phyloP scores from a whole-genome alignment of 163 green algal species.

The Coccomyxa subellipsoidea region DNA sequence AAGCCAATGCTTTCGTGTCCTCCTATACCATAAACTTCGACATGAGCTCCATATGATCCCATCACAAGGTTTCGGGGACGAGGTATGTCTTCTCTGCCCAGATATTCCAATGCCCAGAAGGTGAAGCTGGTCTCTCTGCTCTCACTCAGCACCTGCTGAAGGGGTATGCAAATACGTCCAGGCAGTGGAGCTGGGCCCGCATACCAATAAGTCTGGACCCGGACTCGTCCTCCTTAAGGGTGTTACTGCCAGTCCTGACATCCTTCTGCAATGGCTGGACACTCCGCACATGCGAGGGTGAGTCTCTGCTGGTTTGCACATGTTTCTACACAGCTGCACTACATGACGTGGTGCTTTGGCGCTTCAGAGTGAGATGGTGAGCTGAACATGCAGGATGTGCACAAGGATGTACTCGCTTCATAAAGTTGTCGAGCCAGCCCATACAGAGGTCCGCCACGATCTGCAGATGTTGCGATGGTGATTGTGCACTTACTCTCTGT shows the following conservation, averaged over 20 bases:
- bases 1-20: neutral
- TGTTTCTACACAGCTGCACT: too few species aligned
- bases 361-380: neutral
- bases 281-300: neutral
- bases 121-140: too few species aligned
- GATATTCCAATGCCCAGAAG: too few species aligned
- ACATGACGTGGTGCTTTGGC: too few species aligned
- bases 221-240: neutral
- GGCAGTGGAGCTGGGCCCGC: neutral
- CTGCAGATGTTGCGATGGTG: neutral
- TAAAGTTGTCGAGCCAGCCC: neutral
- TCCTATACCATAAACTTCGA: neutral
- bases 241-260: neutral
- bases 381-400: neutral
- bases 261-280: neutral
- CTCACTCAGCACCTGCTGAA: too few species aligned
- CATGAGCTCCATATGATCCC: neutral
- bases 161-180: too few species aligned
- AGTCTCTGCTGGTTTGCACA: neutral
- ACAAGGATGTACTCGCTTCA: neutral
- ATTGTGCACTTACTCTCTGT: too few species aligned
- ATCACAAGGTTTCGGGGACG: neutral
- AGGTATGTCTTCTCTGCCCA: too few species aligned
- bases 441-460: neutral
- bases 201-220: neutral